Base-by-base conservation (phyloP, 352 stramenopile species). In the Phytophthora rubi region DNA sequence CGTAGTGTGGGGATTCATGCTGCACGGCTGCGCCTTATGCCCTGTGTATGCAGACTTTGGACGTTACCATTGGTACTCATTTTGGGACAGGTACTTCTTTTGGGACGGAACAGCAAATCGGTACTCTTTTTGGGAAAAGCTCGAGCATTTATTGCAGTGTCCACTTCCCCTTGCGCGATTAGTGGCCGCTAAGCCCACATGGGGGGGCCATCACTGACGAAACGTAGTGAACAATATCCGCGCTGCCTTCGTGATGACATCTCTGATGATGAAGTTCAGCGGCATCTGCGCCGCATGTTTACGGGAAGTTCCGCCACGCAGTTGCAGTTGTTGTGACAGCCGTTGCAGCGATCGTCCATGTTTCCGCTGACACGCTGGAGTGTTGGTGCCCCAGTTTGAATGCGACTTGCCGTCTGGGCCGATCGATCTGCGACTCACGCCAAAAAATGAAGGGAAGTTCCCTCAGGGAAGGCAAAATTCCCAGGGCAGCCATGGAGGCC, bases 261-360 rank as follows among this genome's bases (percentile, higher is more conserved):
- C 23, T 26, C 23, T 26, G 23, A 26, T 26, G 23, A 26, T 15
- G 35, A 42, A 42, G 35, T 42, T 42, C 39, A 47, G 16, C 13
- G 21, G 39, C 39, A 47, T 47, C 13, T 28, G 45, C 18, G 3
- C 3, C 15, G 13, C 45, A 15, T 52, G 45, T 28, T 52, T 52
- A 52, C 45, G 44, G 44, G 45, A 52, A 15, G 16, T 47, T 28
- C 45, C 45, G 45, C 45, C 54, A 23, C 62, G 52, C 51, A 65
- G 30, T 65, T 71, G 64, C 64, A 65, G 56, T 71, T 55, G 45
- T 48, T 69, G 65, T 62, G 42, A 72, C 65, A 72, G n/a, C 15
- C 42, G 8, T 57, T 62, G 42, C 59, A 72, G 65, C n/a, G 59
- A 62, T 52, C 42, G 52, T 53, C 7, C 58, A 54, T 47, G 58